A percentile compares a stretch with the other conserved stretches of the same genome.
These are phyloP conservation scores for Flammula alnicola DNA, from an alignment of 1,284 basidiomycete genomes.

Conservation along the genomic window DNA sequence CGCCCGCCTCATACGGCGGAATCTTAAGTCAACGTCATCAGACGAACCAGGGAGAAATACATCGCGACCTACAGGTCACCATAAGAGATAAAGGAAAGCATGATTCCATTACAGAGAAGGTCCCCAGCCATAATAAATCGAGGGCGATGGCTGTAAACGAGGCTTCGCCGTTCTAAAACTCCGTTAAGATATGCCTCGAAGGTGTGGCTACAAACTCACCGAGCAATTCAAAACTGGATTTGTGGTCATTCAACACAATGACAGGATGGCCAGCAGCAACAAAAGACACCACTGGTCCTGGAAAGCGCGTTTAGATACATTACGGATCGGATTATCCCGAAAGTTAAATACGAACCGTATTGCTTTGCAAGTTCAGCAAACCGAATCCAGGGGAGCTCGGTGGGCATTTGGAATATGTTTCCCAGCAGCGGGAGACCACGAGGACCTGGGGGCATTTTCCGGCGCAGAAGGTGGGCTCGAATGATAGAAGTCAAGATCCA, in stretches of 20 bases:
- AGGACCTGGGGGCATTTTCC: slow-evolving; percentile 22
- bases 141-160: slow-evolving; percentile 12
- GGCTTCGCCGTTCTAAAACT: neutral
- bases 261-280: slow-evolving; percentile 5
- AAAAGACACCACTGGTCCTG: slow-evolving; percentile 8
- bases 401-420: slow-evolving; percentile 26
- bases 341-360: neutral
- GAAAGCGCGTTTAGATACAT: neutral
- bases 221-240: slow-evolving; percentile 5
- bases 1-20: slow-evolving; percentile 6
- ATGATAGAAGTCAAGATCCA: no score
- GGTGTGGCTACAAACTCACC: neutral
- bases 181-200: neutral
- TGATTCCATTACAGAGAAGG: slow-evolving; percentile 5
- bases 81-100: slow-evolving; percentile 4
- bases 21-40: neutral
- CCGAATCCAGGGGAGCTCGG: slow-evolving; percentile 12
- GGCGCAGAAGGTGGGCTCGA: neutral
- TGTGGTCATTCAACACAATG: slow-evolving; percentile 4
- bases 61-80: slow-evolving; percentile 1
- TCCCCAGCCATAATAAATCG: slow-evolving; percentile 11
- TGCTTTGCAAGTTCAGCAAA: slow-evolving; percentile 8
- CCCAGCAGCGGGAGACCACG: slow-evolving; percentile 28
- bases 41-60: neutral
- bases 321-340: neutral